phyloP scores from a whole-genome alignment of 2,329 filamentous ascomycete genomes.

The Didymella keratinophila region DNA sequence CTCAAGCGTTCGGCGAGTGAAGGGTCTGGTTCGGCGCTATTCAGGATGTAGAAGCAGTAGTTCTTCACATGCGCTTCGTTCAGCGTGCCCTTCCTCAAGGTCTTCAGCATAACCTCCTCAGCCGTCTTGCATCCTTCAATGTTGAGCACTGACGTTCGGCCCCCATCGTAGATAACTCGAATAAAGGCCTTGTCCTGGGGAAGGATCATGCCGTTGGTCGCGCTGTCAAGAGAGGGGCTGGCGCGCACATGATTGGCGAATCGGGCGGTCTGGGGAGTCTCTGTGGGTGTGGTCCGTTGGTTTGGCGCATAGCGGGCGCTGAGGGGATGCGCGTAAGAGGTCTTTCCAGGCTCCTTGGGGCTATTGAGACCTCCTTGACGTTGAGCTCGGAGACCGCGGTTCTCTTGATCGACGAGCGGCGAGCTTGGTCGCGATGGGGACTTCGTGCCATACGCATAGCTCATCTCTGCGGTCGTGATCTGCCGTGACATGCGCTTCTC shows the following conservation, averaged over 20 bases:
- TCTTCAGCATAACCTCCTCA: constrained; percentile 91
- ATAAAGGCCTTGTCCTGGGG: constrained; percentile 89
- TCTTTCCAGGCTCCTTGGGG: constrained; percentile 61
- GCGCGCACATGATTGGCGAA: constrained; percentile 76
- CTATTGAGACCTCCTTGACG: constrained; percentile 67
- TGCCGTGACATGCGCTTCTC: constrained; percentile 60
- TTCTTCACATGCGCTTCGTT: constrained; percentile 92
- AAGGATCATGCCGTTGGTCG: constrained; percentile 77
- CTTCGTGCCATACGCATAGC: constrained; percentile 59
- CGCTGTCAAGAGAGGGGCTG: constrained; percentile 83
- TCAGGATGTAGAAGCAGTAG: constrained; percentile 95
- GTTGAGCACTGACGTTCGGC: constrained; percentile 91
- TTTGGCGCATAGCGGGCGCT: constrained; percentile 55
- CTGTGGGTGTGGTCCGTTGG: constrained; percentile 64
- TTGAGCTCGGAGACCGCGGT: constrained; percentile 60
- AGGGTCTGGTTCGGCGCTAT: constrained; percentile 83
- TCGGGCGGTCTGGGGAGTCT: constrained; percentile 67
- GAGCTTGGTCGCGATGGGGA: constrained; percentile 74
- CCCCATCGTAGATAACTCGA: constrained; percentile 89
- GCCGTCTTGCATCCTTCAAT: constrained; percentile 90
- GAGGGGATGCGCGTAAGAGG: constrained; percentile 64
- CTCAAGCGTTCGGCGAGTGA: constrained; percentile 81
- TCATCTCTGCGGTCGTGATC: constrained; percentile 52
- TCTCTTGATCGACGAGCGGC: constrained; percentile 68
- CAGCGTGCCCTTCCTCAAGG: constrained; percentile 84